phyloP scores from a whole-genome alignment of 805 yeast species.

The Grigorovia yakushimaensis region DNA sequence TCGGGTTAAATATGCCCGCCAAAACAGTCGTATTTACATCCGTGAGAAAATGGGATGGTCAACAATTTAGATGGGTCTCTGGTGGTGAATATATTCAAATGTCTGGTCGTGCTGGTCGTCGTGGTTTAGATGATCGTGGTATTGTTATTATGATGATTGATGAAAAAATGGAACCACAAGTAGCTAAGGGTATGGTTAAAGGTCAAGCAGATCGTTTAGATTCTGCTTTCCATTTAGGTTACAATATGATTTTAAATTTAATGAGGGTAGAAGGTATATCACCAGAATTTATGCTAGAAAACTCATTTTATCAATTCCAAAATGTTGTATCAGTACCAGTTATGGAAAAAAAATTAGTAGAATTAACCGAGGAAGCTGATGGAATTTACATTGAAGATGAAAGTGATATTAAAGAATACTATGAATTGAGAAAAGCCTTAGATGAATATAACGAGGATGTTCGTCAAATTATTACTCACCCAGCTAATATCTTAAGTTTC shows the following conservation, averaged over 20 bases:
- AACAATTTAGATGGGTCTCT: slow-evolving; percentile 95
- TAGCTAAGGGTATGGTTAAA: slow-evolving; percentile 98
- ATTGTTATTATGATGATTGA: slow-evolving; percentile 99
- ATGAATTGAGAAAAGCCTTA: slow-evolving; percentile 68
- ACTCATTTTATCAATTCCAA: slow-evolving; percentile 92
- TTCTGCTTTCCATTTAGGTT: slow-evolving; percentile 95
- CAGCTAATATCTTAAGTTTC: slow-evolving; percentile 74
- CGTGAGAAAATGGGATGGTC: slow-evolving; percentile 97
- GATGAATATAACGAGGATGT: slow-evolving; percentile 64
- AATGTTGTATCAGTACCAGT: slow-evolving; percentile 84
- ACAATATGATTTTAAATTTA: slow-evolving; percentile 91
- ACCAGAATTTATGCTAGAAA: slow-evolving; percentile 93
- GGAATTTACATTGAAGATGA: slow-evolving; percentile 62
- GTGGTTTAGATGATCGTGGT: slow-evolving; percentile 99
- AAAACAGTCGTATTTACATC: slow-evolving; percentile 96
- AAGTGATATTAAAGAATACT: slow-evolving; percentile 64
- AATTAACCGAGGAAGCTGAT: slow-evolving; percentile 40
- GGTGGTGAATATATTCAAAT: slow-evolving; percentile 99
- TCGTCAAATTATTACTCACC: slow-evolving; percentile 79
- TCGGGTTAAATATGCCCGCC: slow-evolving; percentile 98
- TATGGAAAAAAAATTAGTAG: slow-evolving; percentile 58
- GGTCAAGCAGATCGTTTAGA: slow-evolving; percentile 97
- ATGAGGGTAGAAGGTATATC: slow-evolving; percentile 97
- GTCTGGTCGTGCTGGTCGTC: slow-evolving; percentile 99
- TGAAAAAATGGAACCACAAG: slow-evolving; percentile 98